Percentiles rank a stretch among this genome's conserved stretches.
phyloP scores from a whole-genome alignment of 106 monocot genomes.

The Amphibolis antarctica region DNA sequence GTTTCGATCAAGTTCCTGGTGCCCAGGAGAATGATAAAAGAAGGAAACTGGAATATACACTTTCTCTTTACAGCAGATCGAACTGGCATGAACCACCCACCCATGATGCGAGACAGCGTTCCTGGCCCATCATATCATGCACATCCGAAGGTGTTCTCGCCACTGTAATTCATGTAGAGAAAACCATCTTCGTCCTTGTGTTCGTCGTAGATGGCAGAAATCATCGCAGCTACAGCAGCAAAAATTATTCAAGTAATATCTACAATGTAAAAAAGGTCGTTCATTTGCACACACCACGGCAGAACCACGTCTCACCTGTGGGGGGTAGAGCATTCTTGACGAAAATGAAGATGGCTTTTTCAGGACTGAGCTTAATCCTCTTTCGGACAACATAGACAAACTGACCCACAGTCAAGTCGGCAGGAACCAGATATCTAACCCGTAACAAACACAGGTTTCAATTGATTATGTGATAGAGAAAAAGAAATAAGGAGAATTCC shows the following conservation, averaged over 20 bases:
- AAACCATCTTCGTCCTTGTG: conserved; percentile 91
- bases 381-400: conserved; percentile 97
- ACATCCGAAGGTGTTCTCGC: conserved; percentile 79
- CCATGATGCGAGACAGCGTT: background rate
- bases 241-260: too few relatives aligned
- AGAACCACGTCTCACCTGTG: conserved; percentile 36
- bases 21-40: too few relatives aligned
- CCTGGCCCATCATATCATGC: conserved; percentile 2
- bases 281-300: too few relatives aligned
- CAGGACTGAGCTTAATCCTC: conserved; percentile 78
- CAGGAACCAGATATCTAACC: conserved; percentile 91
- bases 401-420: conserved; percentile 81
- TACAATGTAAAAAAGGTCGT: too few relatives aligned
- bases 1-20: too few relatives aligned
- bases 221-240: conserved; percentile 53
- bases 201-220: conserved; percentile 82
- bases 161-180: conserved; percentile 87
- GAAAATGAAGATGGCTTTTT: conserved; percentile 93
- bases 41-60: background rate
- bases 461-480: too few relatives aligned
- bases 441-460: background rate
- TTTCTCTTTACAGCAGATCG: background rate
- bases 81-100: too few relatives aligned
- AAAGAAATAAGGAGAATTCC: too few relatives aligned
- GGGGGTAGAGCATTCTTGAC: conserved; percentile 80